Evolutionary conservation across 495 filamentous ascomycete genomes (phyloP).

Genomic region (Talaromyces nanjingensis): DNA sequence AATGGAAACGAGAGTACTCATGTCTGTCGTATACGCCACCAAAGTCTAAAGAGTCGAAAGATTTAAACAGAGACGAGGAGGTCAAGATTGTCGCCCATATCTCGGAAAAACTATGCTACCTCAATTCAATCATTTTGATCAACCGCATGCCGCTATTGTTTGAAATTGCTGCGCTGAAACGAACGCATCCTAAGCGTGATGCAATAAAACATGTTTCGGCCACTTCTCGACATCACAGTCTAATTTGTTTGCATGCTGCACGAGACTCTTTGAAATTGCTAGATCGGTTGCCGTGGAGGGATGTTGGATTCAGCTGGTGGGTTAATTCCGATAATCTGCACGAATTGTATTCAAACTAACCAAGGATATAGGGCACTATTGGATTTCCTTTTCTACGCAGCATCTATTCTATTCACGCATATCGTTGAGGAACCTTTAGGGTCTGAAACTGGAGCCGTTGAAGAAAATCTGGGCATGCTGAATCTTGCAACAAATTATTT

Average conservation of each 20-base stretch:
- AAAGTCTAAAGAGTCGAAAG: background rate
- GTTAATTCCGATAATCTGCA: slow-evolving; percentile 18
- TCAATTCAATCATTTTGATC: slow-evolving; percentile 92
- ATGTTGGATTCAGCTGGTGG: slow-evolving; percentile 90
- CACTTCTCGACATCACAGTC: slow-evolving; percentile 43
- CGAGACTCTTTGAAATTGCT: slow-evolving; percentile 84
- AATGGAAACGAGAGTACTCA: slow-evolving; percentile 82
- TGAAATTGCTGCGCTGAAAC: slow-evolving; percentile 43
- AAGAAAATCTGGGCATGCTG: slow-evolving; percentile 78
- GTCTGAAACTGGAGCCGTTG: slow-evolving; percentile 46
- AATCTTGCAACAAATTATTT: slow-evolving; percentile 85
- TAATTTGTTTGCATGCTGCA: slow-evolving; percentile 79
- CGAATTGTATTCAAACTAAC: slow-evolving; percentile 11
- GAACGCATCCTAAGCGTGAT: slow-evolving; percentile 25
- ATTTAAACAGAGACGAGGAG: slow-evolving; percentile 66
- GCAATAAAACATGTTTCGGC: slow-evolving; percentile 70
- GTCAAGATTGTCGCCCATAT: slow-evolving; percentile 56
- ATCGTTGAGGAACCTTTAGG: slow-evolving; percentile 85
- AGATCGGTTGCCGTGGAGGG: slow-evolving; percentile 88
- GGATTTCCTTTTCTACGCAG: slow-evolving; percentile 89
- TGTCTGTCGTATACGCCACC: slow-evolving; percentile 60
- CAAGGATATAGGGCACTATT: slow-evolving; percentile 66
- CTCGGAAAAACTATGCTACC: slow-evolving; percentile 66
- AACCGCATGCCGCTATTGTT: slow-evolving; percentile 93
- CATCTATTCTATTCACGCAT: slow-evolving; percentile 89